These are phyloP conservation scores for Typha latifolia DNA, from an alignment of 176 grass and related monocot species.

Conservation along the genomic window DNA sequence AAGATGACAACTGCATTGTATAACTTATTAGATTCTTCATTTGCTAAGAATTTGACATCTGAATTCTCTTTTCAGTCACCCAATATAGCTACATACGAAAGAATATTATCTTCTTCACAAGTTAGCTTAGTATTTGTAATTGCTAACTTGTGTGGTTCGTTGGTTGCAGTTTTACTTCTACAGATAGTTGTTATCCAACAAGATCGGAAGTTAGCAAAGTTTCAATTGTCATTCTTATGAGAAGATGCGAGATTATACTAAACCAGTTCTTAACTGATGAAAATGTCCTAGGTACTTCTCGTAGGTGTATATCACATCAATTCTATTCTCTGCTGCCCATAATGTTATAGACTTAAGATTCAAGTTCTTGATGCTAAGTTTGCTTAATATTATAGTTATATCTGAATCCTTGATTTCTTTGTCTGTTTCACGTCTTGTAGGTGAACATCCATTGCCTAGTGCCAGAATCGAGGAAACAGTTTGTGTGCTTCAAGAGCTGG, in stretches of 20 bases:
- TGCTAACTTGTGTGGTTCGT: conserved; percentile 4
- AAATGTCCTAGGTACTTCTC: conserved; percentile 68
- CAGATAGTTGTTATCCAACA: conserved; percentile 31
- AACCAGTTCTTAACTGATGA: conserved; percentile 87
- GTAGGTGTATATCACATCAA: conserved; percentile 2
- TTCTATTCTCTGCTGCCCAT: conserved; percentile 13
- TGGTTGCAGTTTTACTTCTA: conserved; percentile 49
- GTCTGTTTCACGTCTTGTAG: conserved; percentile 43
- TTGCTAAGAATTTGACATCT: too few relatives aligned
- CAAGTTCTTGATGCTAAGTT: conserved; percentile 11
- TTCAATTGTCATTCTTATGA: conserved; percentile 72
- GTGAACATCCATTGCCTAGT: conserved; percentile 64
- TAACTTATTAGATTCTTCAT: too few relatives aligned
- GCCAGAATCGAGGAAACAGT: conserved; percentile 75
- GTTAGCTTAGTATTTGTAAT: neutral
- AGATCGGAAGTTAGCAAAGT: conserved; percentile 67
- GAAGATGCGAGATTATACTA: conserved; percentile 79
- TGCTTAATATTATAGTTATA: neutral
- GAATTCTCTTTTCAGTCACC: neutral
- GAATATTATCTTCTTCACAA: neutral
- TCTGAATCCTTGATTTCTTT: conserved; percentile 12
- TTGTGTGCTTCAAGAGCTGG: conserved; percentile 88
- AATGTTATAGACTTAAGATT: neutral
- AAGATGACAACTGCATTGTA: too few relatives aligned
- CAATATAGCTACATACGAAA: neutral